phyloP scores from a whole-genome alignment of 1,139 yeast species.

The Geotrichum histeridarum region DNA sequence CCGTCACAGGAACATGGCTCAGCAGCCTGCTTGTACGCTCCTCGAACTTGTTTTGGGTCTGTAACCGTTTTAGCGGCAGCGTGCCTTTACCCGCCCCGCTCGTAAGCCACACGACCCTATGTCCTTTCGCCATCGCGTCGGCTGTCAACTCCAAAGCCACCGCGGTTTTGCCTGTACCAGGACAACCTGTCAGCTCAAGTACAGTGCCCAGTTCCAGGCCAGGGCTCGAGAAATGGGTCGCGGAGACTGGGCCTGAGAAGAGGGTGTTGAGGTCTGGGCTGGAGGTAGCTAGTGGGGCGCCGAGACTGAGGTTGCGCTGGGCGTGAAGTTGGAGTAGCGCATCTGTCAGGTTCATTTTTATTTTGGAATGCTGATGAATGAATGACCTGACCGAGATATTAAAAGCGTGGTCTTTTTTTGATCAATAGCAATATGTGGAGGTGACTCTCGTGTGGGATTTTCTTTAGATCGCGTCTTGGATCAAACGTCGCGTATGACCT shows the following conservation, averaged over 20 bases:
- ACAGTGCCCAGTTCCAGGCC: conserved; percentile 12
- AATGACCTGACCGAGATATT: too few species aligned
- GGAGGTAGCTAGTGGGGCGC: not conserved
- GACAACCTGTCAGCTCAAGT: conserved; percentile 14
- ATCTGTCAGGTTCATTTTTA: conserved; percentile 14
- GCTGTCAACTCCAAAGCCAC: conserved; percentile 13
- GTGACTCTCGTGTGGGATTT: too few species aligned
- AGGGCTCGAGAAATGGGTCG: not conserved
- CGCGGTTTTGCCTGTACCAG: conserved; percentile 16
- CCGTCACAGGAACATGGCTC: conserved; percentile 10
- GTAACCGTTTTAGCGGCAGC: conserved; percentile 7
- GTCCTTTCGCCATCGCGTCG: conserved; percentile 8
- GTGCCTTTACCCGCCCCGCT: conserved; percentile 7
- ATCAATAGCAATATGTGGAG: too few species aligned
- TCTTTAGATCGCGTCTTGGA: too few species aligned
- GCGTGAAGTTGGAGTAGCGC: conserved; percentile 16
- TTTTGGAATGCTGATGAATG: not conserved
- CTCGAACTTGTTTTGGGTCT: not conserved
- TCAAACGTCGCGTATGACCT: too few species aligned
- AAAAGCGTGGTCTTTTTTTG: too few species aligned
- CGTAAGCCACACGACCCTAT: conserved; percentile 15
- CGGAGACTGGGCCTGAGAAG: conserved; percentile 1
- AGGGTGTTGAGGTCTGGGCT: conserved; percentile 11
- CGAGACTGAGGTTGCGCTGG: not conserved
- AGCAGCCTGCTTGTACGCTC: conserved; percentile 6